A percentile compares a stretch with the other conserved stretches of the same genome.
Evolutionary conservation across 352 stramenopile species (phyloP).

Genomic region (Peronospora belbahrii): DNA sequence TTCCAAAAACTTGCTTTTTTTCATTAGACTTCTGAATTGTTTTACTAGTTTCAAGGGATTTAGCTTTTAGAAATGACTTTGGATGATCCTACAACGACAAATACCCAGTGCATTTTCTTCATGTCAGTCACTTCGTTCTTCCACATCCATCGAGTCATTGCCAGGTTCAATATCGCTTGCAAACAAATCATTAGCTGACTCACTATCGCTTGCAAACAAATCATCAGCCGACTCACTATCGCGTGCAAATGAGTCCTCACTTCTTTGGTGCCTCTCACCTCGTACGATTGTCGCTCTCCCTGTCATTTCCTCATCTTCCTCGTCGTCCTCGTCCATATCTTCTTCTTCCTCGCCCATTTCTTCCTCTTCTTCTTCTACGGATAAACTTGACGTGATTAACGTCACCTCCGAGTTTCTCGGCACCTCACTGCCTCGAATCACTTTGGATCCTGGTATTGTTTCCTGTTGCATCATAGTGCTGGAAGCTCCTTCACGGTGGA

Average conservation of each 20-base stretch:
- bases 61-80: too few species aligned
- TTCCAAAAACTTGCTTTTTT: too few species aligned
- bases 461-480: constrained; percentile 7
- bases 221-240: constrained; percentile 30
- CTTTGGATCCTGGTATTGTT: not conserved
- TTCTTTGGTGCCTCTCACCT: constrained; percentile 12
- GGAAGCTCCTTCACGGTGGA: constrained; percentile 28
- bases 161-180: too few species aligned
- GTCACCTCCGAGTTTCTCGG: constrained; percentile 7
- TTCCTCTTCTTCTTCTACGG: constrained; percentile 35
- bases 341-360: too few species aligned
- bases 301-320: constrained; percentile 16
- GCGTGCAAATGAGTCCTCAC: constrained; percentile 25
- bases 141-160: constrained; percentile 42
- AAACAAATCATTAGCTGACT: too few species aligned
- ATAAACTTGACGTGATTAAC: constrained; percentile 24
- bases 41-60: too few species aligned
- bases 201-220: constrained; percentile 22
- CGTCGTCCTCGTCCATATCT: constrained; percentile 24
- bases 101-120: too few species aligned
- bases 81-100: too few species aligned
- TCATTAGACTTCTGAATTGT: too few species aligned
- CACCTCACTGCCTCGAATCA: not conserved
- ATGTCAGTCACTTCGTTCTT: constrained; percentile 18
- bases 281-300: constrained; percentile 25